Percentiles rank a stretch among this genome's conserved stretches.
These are phyloP conservation scores for Suillus tomentosus DNA, from an alignment of 768 basidiomycete species.

Conservation along the genomic window DNA sequence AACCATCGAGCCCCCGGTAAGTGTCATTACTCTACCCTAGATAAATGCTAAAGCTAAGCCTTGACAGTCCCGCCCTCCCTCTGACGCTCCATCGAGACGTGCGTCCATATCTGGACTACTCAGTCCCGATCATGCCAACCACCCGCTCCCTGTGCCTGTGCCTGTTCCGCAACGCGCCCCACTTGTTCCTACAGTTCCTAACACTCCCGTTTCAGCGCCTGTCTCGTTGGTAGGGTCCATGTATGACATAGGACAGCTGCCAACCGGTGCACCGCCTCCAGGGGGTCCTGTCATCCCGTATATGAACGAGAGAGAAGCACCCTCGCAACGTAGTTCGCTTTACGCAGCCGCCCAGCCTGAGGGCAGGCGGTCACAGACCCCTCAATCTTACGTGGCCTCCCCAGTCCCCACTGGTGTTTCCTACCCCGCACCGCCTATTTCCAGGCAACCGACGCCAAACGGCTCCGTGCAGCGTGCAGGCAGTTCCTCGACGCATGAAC, in stretches of 20 bases:
- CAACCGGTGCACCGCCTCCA: conserved; percentile 14
- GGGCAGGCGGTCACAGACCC: conserved; percentile 21
- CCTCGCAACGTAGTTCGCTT: conserved; percentile 15
- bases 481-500: conserved; percentile 28
- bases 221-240: conserved; percentile 18
- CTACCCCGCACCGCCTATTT: conserved; percentile 32
- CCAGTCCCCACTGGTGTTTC: conserved; percentile 27
- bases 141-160: conserved; percentile 27
- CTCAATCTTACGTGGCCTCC: conserved; percentile 27
- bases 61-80: conserved; percentile 33
- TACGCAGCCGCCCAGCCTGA: conserved; percentile 22
- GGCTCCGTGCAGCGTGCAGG: conserved; percentile 7
- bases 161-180: conserved; percentile 17
- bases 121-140: conserved; percentile 36
- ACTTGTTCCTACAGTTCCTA: conserved; percentile 20
- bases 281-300: conserved; percentile 29
- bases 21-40: conserved; percentile 8
- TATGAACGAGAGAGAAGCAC: conserved; percentile 11
- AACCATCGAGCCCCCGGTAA: conserved; percentile 33
- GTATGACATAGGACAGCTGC: conserved; percentile 20
- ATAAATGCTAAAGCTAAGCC: not conserved
- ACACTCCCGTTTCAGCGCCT: conserved; percentile 14
- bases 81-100: conserved; percentile 35
- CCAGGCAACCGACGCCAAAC: conserved; percentile 24
- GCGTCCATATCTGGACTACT: conserved; percentile 21